phyloP scores from a whole-genome alignment of 164 flowering plant genomes.

The Magnolia changhungtana region DNA sequence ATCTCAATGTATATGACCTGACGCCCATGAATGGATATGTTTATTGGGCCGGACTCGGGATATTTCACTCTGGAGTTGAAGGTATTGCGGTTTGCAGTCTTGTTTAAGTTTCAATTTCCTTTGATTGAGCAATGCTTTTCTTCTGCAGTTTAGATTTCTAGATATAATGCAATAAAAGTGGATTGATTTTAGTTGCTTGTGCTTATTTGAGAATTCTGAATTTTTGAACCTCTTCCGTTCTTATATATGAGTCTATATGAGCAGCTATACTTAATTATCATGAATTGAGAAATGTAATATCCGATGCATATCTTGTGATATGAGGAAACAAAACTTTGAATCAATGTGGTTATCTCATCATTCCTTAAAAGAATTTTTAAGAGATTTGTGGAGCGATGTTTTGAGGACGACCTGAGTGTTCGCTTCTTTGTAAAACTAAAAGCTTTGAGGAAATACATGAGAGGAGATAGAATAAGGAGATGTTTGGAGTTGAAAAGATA shows the following conservation, averaged over 20 bases:
- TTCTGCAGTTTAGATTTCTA: background rate
- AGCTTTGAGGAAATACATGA: background rate
- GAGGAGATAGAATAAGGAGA: no score
- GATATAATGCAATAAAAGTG: background rate
- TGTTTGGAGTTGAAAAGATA: no score
- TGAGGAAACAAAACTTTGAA: no score
- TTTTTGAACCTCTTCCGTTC: no score
- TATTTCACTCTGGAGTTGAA: conserved; percentile 97
- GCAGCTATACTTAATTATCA: no score
- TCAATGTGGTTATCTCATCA: no score
- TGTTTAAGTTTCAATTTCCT: background rate
- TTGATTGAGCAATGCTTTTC: background rate
- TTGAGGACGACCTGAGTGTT: background rate
- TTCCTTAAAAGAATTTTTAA: no score
- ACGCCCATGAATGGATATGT: conserved; percentile 91
- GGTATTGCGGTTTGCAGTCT: conserved; percentile 36
- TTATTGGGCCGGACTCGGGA: conserved; percentile 95
- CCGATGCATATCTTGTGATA: no score
- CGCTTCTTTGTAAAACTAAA: background rate
- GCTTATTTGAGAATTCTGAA: background rate
- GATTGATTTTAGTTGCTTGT: background rate
- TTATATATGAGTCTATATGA: no score
- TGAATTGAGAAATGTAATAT: no score
- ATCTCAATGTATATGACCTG: conserved; percentile 93
- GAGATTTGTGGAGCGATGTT: background rate